A percentile compares a stretch with the other conserved stretches of the same genome.
phyloP scores from a whole-genome alignment of 2,329 filamentous ascomycete genomes.

The Apiospora koreana region DNA sequence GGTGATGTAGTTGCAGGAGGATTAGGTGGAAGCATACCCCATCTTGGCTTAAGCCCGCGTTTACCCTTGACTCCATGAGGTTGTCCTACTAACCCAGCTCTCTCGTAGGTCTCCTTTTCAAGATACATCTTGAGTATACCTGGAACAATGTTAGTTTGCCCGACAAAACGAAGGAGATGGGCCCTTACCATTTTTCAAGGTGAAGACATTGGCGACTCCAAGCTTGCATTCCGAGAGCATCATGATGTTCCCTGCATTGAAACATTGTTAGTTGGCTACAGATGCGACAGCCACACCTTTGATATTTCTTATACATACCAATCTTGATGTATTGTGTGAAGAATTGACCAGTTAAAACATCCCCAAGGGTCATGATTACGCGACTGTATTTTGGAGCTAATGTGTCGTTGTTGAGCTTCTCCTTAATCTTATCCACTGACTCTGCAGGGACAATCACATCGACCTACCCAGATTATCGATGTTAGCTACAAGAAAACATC shows the following conservation, averaged over 20 bases:
- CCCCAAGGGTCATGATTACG: conserved; percentile 71
- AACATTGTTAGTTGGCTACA: neutral
- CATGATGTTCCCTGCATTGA: conserved; percentile 66
- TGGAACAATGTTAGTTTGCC: conserved; percentile 29
- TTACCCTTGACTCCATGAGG: conserved; percentile 61
- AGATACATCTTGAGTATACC: conserved; percentile 76
- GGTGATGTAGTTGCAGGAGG: neutral
- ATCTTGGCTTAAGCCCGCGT: conserved; percentile 67
- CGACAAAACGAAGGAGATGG: neutral
- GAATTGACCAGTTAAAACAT: conserved; percentile 73
- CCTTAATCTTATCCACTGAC: conserved; percentile 53
- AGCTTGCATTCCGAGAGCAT: conserved; percentile 81
- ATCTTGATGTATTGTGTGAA: conserved; percentile 84
- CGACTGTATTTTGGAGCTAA: conserved; percentile 57
- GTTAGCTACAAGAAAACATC: neutral
- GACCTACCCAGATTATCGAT: conserved; percentile 40
- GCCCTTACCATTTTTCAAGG: conserved; percentile 64
- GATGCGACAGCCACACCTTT: neutral
- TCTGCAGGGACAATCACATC: conserved; percentile 74
- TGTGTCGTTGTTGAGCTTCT: conserved; percentile 46
- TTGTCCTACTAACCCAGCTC: conserved; percentile 76
- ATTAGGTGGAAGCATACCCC: conserved; percentile 53
- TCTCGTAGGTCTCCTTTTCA: conserved; percentile 80
- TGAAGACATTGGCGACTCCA: conserved; percentile 72
- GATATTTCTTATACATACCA: conserved; percentile 47